phyloP scores from a whole-genome alignment of 2,329 filamentous ascomycete species.

The Blumeria graminis region DNA sequence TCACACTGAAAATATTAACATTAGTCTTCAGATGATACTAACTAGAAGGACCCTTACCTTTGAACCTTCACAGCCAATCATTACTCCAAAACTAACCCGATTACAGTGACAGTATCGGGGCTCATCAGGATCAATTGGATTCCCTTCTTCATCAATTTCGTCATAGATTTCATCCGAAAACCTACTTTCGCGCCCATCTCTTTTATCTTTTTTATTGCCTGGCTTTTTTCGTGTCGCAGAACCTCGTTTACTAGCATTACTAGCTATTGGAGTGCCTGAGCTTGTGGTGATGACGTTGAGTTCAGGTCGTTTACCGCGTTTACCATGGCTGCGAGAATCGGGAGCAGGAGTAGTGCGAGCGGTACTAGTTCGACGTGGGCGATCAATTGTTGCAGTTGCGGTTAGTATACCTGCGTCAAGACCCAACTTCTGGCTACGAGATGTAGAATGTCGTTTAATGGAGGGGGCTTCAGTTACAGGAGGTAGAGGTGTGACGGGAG shows the following conservation, averaged over 20 bases:
- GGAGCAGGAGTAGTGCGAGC: conserved; percentile 19
- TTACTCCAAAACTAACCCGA: conserved; percentile 55
- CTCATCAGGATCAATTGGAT: conserved; percentile 51
- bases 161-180: conserved; percentile 25
- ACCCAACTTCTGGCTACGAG: conserved; percentile 13
- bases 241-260: conserved; percentile 48
- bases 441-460: conserved; percentile 10
- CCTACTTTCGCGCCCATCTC: conserved; percentile 18
- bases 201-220: conserved; percentile 20
- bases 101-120: conserved; percentile 57
- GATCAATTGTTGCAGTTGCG: conserved; percentile 10
- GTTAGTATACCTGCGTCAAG: conserved; percentile 8
- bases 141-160: conserved; percentile 43
- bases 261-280: conserved; percentile 23
- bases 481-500: conserved; percentile 7
- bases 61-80: conserved; percentile 63
- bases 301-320: conserved; percentile 43
- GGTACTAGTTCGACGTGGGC: conserved; percentile 16
- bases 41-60: conserved; percentile 29
- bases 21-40: not conserved
- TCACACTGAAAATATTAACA: conserved; percentile 31
- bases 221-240: conserved; percentile 43
- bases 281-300: conserved; percentile 39
- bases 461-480: not conserved
- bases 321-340: conserved; percentile 21